These are phyloP conservation scores for Microstegium vimineum DNA, from an alignment of 176 grass and related monocot genomes.

Conservation along the genomic window DNA sequence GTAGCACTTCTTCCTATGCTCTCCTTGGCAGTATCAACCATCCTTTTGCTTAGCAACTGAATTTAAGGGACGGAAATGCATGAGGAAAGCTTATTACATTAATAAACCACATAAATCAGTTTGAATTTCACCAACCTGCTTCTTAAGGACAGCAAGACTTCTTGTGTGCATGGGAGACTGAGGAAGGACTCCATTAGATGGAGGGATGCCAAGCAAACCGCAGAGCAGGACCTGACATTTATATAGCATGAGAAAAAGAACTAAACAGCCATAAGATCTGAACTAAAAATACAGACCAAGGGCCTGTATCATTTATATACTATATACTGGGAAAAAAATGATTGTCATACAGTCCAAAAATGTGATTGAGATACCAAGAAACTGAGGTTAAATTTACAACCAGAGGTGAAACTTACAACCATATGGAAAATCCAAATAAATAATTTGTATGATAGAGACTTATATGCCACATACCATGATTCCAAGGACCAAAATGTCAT, in stretches of 20 bases:
- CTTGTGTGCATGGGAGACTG: conserved; percentile 98
- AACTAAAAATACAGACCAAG: conserved; percentile 22
- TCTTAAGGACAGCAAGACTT: conserved; percentile 82
- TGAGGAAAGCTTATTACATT: background rate
- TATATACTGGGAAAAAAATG: conserved; percentile 5
- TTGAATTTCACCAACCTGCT: conserved; percentile 56
- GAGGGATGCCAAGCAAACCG: conserved; percentile 86
- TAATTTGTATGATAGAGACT: background rate
- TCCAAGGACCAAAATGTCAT: conserved; percentile 90
- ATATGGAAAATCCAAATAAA: background rate
- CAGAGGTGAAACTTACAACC: no score
- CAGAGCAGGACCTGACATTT: conserved; percentile 64
- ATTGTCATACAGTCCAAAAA: background rate
- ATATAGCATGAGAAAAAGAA: conserved; percentile 32
- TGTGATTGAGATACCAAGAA: background rate
- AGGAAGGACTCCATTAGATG: conserved; percentile 94
- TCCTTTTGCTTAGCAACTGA: conserved; percentile 74
- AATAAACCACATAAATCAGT: conserved; percentile 14
- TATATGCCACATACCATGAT: conserved; percentile 48
- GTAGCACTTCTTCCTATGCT: conserved; percentile 49
- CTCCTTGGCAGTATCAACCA: conserved; percentile 79
- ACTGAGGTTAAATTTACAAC: background rate
- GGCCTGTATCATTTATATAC: conserved; percentile 13
- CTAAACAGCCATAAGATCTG: background rate
- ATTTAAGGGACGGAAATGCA: background rate